phyloP scores from a whole-genome alignment of 352 stramenopile genomes.

The Phytophthora megakarya region DNA sequence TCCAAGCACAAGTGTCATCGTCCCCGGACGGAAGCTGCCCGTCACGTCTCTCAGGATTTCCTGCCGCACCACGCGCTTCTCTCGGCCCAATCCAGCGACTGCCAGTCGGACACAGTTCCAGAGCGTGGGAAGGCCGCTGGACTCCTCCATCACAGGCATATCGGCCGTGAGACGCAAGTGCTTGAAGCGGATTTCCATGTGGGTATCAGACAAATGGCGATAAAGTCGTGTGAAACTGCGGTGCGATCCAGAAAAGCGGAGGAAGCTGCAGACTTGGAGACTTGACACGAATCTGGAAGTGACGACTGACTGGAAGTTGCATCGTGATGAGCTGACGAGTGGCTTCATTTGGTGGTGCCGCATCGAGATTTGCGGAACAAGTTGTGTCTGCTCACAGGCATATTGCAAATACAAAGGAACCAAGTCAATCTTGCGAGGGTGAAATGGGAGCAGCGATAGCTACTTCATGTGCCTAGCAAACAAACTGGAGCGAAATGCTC shows the following conservation, averaged over 20 bases:
- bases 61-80: constrained; percentile 30
- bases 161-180: constrained; percentile 28
- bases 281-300: constrained; percentile 12
- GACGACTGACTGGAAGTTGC: not conserved
- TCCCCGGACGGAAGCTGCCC: constrained; percentile 37
- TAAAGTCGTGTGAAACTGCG: constrained; percentile 18
- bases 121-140: constrained; percentile 31
- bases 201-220: constrained; percentile 23
- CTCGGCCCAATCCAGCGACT: constrained; percentile 9
- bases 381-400: too few species aligned
- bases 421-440: too few species aligned
- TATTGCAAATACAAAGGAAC: too few species aligned
- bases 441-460: too few species aligned
- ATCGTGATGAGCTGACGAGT: not conserved
- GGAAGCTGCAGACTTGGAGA: not conserved
- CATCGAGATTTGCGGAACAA: too few species aligned
- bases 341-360: not conserved
- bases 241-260: constrained; percentile 16
- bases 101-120: constrained; percentile 31
- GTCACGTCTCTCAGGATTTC: constrained; percentile 43
- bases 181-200: constrained; percentile 38
- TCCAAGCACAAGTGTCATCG: constrained; percentile 51
- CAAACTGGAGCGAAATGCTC: too few species aligned
- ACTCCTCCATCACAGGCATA: constrained; percentile 23
- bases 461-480: too few species aligned